Conservation (phyloP, 2,329 filamentous ascomycete genomes). For the Arthrobotrys megalospora region DNA sequence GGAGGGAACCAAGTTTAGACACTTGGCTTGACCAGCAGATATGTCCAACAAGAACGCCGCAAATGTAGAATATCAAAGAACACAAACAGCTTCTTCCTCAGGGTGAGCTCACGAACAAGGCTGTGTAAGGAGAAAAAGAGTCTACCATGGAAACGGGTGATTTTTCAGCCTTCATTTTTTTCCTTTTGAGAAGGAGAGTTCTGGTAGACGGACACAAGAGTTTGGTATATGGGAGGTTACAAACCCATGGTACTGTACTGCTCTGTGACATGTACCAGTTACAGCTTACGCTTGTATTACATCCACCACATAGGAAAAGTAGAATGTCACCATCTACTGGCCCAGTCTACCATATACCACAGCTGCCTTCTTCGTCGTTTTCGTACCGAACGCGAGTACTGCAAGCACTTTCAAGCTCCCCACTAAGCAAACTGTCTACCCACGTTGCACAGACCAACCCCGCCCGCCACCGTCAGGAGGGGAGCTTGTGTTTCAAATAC, state of each 20-base stretch:
- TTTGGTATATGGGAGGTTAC: neutral
- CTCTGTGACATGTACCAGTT: conserved; percentile 12
- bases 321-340: neutral
- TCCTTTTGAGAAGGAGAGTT: too few relatives aligned
- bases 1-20: neutral
- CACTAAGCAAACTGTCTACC: neutral
- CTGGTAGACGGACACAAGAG: neutral
- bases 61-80: neutral
- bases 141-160: conserved; percentile 4
- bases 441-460: conserved; percentile 24
- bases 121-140: neutral
- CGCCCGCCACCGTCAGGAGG: conserved; percentile 7
- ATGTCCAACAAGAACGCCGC: neutral
- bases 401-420: neutral
- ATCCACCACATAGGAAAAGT: conserved; percentile 12
- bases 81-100: neutral
- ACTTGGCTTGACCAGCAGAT: neutral
- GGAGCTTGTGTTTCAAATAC: conserved; percentile 43
- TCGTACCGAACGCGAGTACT: neutral
- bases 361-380: neutral
- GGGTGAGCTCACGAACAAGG: too few relatives aligned
- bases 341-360: neutral
- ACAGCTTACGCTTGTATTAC: conserved; percentile 20
- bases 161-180: neutral
- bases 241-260: neutral